phyloP scores from a whole-genome alignment of 169 alveolate genomes.

The Sarcocystis neurona region DNA sequence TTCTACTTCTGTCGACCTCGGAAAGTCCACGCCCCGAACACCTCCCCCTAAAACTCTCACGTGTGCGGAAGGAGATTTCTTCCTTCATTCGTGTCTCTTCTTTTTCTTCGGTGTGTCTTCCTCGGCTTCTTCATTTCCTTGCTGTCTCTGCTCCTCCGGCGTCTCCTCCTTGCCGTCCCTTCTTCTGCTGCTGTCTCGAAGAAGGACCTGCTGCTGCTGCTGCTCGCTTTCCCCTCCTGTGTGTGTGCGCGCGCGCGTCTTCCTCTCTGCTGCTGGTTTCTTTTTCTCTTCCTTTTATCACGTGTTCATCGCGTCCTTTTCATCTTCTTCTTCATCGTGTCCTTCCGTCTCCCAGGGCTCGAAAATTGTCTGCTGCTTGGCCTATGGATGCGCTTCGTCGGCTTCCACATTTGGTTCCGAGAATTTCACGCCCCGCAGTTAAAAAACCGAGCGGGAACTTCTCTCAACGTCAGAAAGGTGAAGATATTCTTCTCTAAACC shows the following conservation, averaged over 20 bases:
- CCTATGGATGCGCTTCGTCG: slow-evolving; percentile 69
- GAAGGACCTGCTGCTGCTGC: not conserved
- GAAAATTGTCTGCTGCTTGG: slow-evolving; percentile 63
- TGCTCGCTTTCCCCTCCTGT: not conserved
- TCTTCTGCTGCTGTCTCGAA: too few species aligned
- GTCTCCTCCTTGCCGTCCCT: too few species aligned
- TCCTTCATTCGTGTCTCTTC: too few species aligned
- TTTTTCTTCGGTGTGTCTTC: too few species aligned
- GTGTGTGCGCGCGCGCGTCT: not conserved
- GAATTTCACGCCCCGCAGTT: slow-evolving; percentile 62
- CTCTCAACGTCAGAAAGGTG: slow-evolving; percentile 49
- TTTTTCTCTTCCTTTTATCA: too few species aligned
- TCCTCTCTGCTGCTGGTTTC: not conserved
- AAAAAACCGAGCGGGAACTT: slow-evolving; percentile 50
- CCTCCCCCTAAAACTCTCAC: too few species aligned
- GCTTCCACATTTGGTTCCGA: slow-evolving; percentile 65
- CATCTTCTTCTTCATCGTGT: not conserved
- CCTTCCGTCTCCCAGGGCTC: slow-evolving; percentile 30
- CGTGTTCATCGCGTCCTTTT: too few species aligned
- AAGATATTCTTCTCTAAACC: not conserved
- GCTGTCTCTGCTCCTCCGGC: too few species aligned
- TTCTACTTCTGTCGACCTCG: too few species aligned
- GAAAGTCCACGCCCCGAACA: too few species aligned
- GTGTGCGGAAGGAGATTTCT: too few species aligned
- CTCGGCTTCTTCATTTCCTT: too few species aligned